Evolutionary conservation across 768 basidiomycete species (phyloP), one percentile per base, ranked within the genome.

Genomic region (Crepidotus variabilis): DNA sequence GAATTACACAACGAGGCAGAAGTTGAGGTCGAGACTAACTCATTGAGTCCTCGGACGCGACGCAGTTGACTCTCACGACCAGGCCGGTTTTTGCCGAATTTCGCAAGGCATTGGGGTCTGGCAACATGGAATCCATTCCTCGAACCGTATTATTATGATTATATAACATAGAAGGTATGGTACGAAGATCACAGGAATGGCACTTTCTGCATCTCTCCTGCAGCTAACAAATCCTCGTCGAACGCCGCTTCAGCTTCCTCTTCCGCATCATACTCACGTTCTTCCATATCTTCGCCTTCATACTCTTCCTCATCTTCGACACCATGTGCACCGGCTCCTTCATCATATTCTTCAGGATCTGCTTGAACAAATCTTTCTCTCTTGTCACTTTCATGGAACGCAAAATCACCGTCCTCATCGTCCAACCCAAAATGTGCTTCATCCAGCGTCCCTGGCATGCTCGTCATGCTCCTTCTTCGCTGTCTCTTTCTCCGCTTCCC

Each of bases 381-480:
- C 45, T 82, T 78, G 54, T 79, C 77, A 3, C 62, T 61, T 23
- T 74, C 74, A 3, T 69, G 75, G 21, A 56, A 70, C 16, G 68
- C 62, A 21, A 64, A 69, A 20, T 43, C 18, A 0, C 72, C 74
- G 8, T 82, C 83, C 6, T 77, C 80, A 10, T 83, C 80, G 45
- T 82, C 81, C 59, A 81, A 69, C 14, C 74, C 81, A 59, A 84
- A 82, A 50, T 81, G 74, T 64, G 79, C 75, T 59, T 87, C 71
- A 57, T 87, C 83, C 57, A 93, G 70, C 20, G 90, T 88, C 28
- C 92, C 92, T 11, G 91, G 92, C 88, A 95, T 93, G 65, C 91
- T 93, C 45, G 84, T 83, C 69, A 88, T 81, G 60, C 91, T 91
- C 64, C 81, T 76, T 59, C 80, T 76, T 60, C 87, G 74, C 52